phyloP scores from a whole-genome alignment of 164 flowering plant genomes.

The Houttuynia cordata region DNA sequence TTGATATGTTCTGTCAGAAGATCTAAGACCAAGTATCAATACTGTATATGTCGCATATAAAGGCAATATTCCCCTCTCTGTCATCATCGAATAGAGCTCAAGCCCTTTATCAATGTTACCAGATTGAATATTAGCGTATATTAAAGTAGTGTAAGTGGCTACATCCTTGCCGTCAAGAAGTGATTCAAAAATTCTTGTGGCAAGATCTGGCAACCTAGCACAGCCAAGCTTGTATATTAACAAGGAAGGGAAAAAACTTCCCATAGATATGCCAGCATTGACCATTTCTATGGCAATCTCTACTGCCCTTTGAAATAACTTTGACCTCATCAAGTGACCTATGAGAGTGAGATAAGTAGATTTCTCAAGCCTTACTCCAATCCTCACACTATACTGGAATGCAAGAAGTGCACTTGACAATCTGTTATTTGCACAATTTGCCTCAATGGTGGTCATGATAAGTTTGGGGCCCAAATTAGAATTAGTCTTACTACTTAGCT shows the following conservation, averaged over 20 bases:
- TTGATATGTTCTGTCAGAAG: conserved; percentile 29
- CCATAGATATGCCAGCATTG: conserved; percentile 35
- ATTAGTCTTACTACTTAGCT: conserved; percentile 17
- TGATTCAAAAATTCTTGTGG: conserved; percentile 42
- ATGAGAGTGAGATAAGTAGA: conserved; percentile 43
- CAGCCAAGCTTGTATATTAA: conserved; percentile 60
- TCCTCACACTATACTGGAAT: conserved; percentile 34
- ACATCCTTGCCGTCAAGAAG: conserved; percentile 43
- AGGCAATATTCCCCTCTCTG: conserved; percentile 28
- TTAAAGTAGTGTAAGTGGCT: conserved; percentile 59
- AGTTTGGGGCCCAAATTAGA: conserved; percentile 24
- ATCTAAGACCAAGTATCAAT: conserved; percentile 49
- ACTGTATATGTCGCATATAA: conserved; percentile 53
- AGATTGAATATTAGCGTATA: conserved; percentile 40
- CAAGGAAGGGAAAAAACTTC: conserved; percentile 34
- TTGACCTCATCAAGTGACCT: conserved; percentile 42
- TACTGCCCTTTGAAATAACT: conserved; percentile 24
- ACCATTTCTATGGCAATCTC: conserved; percentile 50
- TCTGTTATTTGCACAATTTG: conserved; percentile 28
- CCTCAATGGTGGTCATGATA: conserved; percentile 38
- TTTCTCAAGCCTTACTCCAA: conserved; percentile 33
- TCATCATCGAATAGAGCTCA: conserved; percentile 43
- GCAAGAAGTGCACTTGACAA: conserved; percentile 46
- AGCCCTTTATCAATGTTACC: conserved; percentile 55
- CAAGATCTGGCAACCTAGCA: conserved; percentile 31